A percentile compares a stretch with the other conserved stretches of the same genome.
Conservation (phyloP, 2,329 filamentous ascomycete species). For the Diaporthe helianthi region DNA sequence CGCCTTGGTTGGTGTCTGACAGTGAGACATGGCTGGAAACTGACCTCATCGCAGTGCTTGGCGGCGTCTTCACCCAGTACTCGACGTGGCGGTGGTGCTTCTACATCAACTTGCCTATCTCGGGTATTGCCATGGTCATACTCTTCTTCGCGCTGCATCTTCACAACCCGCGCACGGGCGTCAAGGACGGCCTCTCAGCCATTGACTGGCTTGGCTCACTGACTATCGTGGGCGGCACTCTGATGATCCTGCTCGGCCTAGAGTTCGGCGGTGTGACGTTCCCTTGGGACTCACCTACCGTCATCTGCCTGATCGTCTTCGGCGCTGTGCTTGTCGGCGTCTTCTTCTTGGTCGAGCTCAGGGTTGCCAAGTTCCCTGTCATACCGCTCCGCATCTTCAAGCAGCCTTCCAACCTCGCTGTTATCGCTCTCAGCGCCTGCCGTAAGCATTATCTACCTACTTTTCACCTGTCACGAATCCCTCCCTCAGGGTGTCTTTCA, state of each 20-base stretch:
- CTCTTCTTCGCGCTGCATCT: conserved; percentile 69
- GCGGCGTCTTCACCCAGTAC: conserved; percentile 69
- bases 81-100: conserved; percentile 67
- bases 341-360: conserved; percentile 69
- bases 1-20: background rate
- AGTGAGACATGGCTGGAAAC: conserved; percentile 3
- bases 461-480: too few species aligned
- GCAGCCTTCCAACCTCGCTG: conserved; percentile 61
- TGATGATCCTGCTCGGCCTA: conserved; percentile 75
- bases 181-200: conserved; percentile 66
- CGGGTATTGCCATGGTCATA: conserved; percentile 63
- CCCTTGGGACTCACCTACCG: conserved; percentile 67
- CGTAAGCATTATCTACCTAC: too few species aligned
- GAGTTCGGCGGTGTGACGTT: conserved; percentile 70
- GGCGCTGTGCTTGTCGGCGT: conserved; percentile 55
- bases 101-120: conserved; percentile 54
- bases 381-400: conserved; percentile 71
- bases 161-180: conserved; percentile 69
- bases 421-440: conserved; percentile 54
- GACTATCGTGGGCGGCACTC: conserved; percentile 66
- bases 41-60: conserved; percentile 43
- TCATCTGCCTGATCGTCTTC: conserved; percentile 69
- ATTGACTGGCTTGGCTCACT: conserved; percentile 68
- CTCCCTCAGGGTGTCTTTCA: too few species aligned
- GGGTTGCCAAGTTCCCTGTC: conserved; percentile 70